Percentiles rank a stretch among this genome's conserved stretches.
Conservation (phyloP, 139 green algal species). For the Closterium sp. region DNA sequence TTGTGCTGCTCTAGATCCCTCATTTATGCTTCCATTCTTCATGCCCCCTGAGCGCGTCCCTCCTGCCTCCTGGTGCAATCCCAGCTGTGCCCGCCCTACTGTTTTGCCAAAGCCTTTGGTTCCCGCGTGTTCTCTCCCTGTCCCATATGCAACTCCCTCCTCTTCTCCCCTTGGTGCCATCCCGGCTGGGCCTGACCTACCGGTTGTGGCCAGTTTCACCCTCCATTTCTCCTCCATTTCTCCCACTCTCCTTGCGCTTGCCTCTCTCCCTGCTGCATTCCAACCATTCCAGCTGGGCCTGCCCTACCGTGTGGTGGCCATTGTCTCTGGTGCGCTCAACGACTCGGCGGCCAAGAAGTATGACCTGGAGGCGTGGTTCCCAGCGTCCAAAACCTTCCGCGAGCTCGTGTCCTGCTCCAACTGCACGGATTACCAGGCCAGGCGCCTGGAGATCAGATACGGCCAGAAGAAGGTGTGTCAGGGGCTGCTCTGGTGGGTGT, state of each 20-base stretch:
- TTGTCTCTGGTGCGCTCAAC: constrained; percentile 96
- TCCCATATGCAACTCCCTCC: neutral
- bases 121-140: neutral
- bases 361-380: constrained; percentile 99
- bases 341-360: constrained; percentile 99
- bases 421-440: constrained; percentile 93
- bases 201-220: no score
- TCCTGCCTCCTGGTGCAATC: neutral
- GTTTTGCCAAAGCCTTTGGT: neutral
- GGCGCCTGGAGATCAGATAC: constrained; percentile 80
- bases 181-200: no score
- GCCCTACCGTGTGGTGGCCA: constrained; percentile 96
- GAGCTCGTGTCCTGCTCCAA: constrained; percentile 99
- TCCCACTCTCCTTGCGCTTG: no score
- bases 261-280: neutral
- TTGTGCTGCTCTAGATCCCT: neutral
- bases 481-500: no score
- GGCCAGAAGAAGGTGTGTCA: constrained; percentile 55
- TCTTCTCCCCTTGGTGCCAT: no score
- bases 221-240: no score
- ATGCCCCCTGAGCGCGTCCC: neutral
- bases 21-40: no score
- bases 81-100: neutral
- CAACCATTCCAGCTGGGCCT: constrained; percentile 57
- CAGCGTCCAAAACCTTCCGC: constrained; percentile 79